These are phyloP conservation scores for Saturnispora diversa DNA, from an alignment of 805 yeast species.

Conservation along the genomic window DNA sequence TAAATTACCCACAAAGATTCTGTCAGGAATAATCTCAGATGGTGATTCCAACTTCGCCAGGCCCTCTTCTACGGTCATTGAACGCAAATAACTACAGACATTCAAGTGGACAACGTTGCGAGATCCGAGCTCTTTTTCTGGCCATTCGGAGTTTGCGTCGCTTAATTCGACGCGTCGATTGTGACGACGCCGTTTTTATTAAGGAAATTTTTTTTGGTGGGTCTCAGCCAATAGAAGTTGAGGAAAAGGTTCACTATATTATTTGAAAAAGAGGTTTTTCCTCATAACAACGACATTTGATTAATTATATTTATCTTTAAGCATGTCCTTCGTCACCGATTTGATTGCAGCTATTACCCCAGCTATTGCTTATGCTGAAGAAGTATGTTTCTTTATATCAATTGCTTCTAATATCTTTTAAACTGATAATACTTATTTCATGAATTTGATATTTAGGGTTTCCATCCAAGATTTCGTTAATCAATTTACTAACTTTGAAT, in stretches of 20 bases:
- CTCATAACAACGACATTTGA: background rate
- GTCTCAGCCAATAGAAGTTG: conserved; percentile 1
- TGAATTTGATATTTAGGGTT: background rate
- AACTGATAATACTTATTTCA: too few relatives aligned
- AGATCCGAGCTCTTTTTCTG: background rate
- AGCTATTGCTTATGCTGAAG: conserved; percentile 76
- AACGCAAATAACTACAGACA: background rate
- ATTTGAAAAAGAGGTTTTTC: background rate
- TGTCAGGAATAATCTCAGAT: conserved; percentile 33
- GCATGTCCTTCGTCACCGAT: conserved; percentile 50
- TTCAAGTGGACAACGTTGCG: background rate
- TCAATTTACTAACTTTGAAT: conserved; percentile 11
- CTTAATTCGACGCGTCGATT: background rate
- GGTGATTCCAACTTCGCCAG: background rate
- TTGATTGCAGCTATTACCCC: conserved; percentile 75
- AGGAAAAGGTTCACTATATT: background rate
- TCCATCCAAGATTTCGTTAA: too few relatives aligned
- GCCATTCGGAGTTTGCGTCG: too few relatives aligned
- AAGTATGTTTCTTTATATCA: conserved; percentile 27
- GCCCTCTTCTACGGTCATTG: conserved; percentile 12
- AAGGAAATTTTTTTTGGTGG: background rate
- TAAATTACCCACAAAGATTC: conserved; percentile 40
- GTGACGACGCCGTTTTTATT: background rate
- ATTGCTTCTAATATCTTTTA: too few relatives aligned
- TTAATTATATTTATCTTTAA: background rate